A percentile compares a stretch with the other conserved stretches of the same genome.
These are phyloP conservation scores for Aureobasidium sp. DNA, from an alignment of 2,329 filamentous ascomycete genomes.

Conservation along the genomic window DNA sequence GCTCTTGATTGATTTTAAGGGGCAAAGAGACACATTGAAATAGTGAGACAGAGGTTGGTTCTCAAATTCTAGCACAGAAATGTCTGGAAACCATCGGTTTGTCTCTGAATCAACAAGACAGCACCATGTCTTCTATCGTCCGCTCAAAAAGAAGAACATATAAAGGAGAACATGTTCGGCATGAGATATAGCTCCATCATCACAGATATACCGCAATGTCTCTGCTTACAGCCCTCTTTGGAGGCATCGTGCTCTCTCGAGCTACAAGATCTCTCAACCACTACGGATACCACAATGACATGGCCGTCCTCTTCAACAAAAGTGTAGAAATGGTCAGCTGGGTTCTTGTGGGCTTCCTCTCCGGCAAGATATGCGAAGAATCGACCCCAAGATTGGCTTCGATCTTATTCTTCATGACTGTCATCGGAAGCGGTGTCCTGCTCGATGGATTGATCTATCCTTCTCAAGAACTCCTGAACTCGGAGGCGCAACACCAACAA, in stretches of 20 bases:
- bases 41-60: background rate
- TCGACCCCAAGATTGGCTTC: background rate
- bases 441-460: background rate
- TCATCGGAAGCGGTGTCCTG: background rate
- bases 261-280: background rate
- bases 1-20: background rate
- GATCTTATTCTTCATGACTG: background rate
- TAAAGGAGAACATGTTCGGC: background rate
- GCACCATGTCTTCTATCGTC: background rate
- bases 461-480: background rate
- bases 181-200: background rate
- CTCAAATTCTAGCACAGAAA: background rate
- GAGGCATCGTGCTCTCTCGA: background rate
- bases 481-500: background rate
- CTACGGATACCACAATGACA: background rate
- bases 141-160: too few species aligned
- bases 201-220: background rate
- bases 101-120: background rate
- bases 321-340: background rate
- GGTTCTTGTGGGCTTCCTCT: background rate
- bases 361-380: background rate
- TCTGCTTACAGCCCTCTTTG: background rate
- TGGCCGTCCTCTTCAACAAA: background rate
- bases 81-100: background rate
- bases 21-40: too few species aligned